These are phyloP conservation scores for Paracoccidioides lutzii DNA, from an alignment of 2,329 filamentous ascomycete species.

Conservation along the genomic window DNA sequence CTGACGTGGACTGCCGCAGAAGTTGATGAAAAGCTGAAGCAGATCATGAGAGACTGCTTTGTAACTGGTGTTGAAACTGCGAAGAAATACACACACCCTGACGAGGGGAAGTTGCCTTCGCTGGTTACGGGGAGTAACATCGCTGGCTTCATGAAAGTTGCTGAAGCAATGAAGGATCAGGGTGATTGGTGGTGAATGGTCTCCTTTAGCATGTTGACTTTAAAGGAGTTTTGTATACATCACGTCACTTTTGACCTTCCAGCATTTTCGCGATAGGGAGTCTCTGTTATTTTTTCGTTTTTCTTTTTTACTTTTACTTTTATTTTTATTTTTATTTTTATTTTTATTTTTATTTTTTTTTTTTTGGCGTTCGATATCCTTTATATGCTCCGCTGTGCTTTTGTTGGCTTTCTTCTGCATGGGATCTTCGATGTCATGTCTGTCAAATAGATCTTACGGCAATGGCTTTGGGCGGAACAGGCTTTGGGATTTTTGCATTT, in stretches of 20 bases:
- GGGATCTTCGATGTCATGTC: neutral
- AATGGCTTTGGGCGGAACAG: neutral
- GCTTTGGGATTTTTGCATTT: neutral
- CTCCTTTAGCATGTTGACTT: neutral
- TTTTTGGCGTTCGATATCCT: neutral
- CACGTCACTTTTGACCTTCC: neutral
- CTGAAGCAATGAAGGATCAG: constrained; percentile 85
- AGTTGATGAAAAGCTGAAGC: constrained; percentile 81
- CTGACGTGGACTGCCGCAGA: constrained; percentile 77
- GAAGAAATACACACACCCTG: constrained; percentile 68
- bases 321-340: too few species aligned
- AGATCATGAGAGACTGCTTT: constrained; percentile 92
- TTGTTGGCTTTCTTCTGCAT: neutral
- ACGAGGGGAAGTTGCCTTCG: constrained; percentile 74
- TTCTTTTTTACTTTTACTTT: too few species aligned
- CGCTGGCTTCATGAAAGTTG: constrained; percentile 95
- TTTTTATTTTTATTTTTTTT: neutral
- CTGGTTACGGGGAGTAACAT: constrained; percentile 93
- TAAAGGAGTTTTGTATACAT: neutral
- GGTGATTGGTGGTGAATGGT: constrained; percentile 65
- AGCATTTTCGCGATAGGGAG: too few species aligned
- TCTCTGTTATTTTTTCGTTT: too few species aligned
- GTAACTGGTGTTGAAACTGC: constrained; percentile 78
- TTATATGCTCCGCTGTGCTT: neutral
- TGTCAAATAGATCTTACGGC: neutral